phyloP scores from a whole-genome alignment of 202 grass and related monocot genomes.

The Carex arenaria region DNA sequence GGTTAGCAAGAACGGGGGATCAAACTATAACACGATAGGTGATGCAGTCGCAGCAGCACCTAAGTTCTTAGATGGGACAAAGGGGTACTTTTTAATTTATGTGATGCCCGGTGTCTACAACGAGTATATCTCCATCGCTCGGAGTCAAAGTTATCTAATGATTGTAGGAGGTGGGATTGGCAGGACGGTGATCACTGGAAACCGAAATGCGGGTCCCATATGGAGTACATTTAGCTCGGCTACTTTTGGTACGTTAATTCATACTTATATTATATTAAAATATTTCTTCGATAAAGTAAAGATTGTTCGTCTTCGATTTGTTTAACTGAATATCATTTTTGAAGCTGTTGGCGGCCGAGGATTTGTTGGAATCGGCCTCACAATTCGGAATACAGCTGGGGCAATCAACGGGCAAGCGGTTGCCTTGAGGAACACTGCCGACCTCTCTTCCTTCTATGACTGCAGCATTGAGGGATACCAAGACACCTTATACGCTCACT shows the following conservation, averaged over 20 bases:
- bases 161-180: constrained; percentile 36
- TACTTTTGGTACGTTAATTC: constrained; percentile 28
- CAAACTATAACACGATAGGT: constrained; percentile 22
- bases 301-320: not conserved
- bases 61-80: constrained; percentile 23
- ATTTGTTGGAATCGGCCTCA: constrained; percentile 33
- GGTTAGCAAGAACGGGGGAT: constrained; percentile 22
- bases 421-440: constrained; percentile 25
- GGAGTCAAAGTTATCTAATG: constrained; percentile 37
- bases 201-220: constrained; percentile 7
- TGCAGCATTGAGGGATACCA: constrained; percentile 45
- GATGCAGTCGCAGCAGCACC: constrained; percentile 28
- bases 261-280: too few relatives aligned
- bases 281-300: too few relatives aligned
- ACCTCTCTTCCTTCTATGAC: constrained; percentile 33
- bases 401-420: constrained; percentile 33
- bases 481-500: constrained; percentile 18
- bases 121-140: constrained; percentile 32
- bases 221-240: constrained; percentile 45
- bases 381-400: constrained; percentile 35
- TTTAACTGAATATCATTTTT: not conserved
- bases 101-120: constrained; percentile 36
- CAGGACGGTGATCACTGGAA: constrained; percentile 37
- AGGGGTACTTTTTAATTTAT: constrained; percentile 34
- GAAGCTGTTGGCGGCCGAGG: constrained; percentile 35